A percentile compares a stretch with the other conserved stretches of the same genome.
Evolutionary conservation across 345 rosid species (phyloP).

Genomic region (Dipteronia dyeriana): DNA sequence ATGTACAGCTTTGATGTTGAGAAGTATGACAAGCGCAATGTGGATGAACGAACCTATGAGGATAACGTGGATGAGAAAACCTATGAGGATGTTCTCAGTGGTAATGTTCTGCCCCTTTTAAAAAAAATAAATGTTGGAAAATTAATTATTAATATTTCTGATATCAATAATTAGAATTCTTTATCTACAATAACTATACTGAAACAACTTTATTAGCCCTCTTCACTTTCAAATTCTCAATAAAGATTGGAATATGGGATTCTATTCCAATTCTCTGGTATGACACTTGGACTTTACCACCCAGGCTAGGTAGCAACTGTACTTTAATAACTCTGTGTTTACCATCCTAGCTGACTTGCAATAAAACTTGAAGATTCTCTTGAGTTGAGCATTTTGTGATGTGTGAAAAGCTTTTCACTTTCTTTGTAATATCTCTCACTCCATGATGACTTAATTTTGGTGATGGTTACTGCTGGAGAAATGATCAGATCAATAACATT

Average conservation of each 20-base stretch:
- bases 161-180: not conserved
- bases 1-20: not conserved
- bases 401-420: not conserved
- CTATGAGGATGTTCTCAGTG: not conserved
- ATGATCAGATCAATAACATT: not conserved
- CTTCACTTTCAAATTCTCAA: not conserved
- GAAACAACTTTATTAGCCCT: not conserved
- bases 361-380: slow-evolving; percentile 1
- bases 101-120: slow-evolving; percentile 9
- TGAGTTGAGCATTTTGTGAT: not conserved
- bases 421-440: not conserved
- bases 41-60: not conserved
- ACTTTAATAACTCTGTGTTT: not conserved
- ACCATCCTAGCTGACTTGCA: not conserved
- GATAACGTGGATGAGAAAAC: not conserved
- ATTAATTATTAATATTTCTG: not conserved
- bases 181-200: not conserved
- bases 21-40: not conserved
- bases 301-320: slow-evolving; percentile 1
- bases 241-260: not conserved
- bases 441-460: not conserved
- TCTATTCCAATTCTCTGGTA: not conserved
- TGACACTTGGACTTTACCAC: not conserved
- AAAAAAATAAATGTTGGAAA: too few relatives aligned
- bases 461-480: not conserved